Base-by-base conservation (phyloP, 768 basidiomycete species). In the Naganishia vaughanmartiniae region DNA sequence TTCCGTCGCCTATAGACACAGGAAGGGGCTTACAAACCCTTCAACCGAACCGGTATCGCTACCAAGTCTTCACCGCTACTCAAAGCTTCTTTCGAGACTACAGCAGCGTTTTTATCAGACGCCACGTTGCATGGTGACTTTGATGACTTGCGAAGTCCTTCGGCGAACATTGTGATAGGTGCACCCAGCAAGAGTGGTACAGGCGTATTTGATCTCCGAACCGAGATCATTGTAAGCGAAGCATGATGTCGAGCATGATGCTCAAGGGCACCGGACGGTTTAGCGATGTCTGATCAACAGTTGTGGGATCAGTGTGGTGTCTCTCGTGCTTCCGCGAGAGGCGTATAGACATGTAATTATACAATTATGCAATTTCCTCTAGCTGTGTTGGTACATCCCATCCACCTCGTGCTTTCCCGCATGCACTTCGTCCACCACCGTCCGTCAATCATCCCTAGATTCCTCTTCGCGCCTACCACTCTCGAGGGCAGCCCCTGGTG, bases 31-130 rank as follows among this genome's bases (percentile, higher is more conserved):
- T 99, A 94, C 85, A 95, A 92, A 82, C 93, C 96, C 1, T 99
- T 98, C 84, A 99, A 97, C 82, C 89, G 96, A 54, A 92, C 90
- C 73, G 96, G 96, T 66, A 90, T 99, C 70, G 89, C 91, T 28
- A 87, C 89, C 54, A 93, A 92, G 81, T 88, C 93, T 30, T 97
- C 94, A n/a, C 93, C 95, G 10, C 85, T 98, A 48, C 87, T 98
- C 67, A 98, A 98, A 81, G 96, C 96, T 0, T 96, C 93, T 11
- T 99, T 91, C 82, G 96, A 98, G 83, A 97, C 94, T 4, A 98
- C 95, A 0, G 91, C 89, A 1, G 85, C 89, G 0, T 96, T 99
- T 85, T 81, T 99, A 74, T 91, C 94, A 4, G 92, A 99, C 70
- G 95, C 96, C 24, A 92, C 93, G 0, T 83, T 99, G 56, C 88